Evolutionary conservation across 2,329 filamentous ascomycete species (phyloP).

Genomic region (Phialocephala sp.): DNA sequence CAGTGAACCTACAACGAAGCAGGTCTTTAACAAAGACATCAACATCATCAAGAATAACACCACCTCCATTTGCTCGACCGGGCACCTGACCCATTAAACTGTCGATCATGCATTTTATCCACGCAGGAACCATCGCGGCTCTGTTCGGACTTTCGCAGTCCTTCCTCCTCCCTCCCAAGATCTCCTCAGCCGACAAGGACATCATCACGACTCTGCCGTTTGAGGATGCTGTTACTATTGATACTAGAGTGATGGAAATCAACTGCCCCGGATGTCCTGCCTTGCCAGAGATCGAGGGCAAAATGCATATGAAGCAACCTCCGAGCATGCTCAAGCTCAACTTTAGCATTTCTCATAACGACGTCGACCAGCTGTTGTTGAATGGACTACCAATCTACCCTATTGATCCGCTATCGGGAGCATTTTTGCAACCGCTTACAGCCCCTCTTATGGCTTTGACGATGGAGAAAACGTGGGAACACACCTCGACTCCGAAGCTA

Average conservation of each 20-base stretch:
- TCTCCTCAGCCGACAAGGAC: slow-evolving; percentile 50
- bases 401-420: slow-evolving; percentile 42
- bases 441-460: slow-evolving; percentile 53
- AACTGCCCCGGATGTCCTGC: slow-evolving; percentile 61
- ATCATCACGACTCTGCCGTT: slow-evolving; percentile 50
- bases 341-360: slow-evolving; percentile 56
- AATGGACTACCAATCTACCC: slow-evolving; percentile 67
- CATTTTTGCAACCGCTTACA: slow-evolving; percentile 51
- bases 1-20: slow-evolving; percentile 21
- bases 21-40: slow-evolving; percentile 20
- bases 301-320: slow-evolving; percentile 33
- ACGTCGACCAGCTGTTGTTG: slow-evolving; percentile 55
- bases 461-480: slow-evolving; percentile 34
- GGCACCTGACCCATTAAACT: slow-evolving; percentile 7
- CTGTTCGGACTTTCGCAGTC: slow-evolving; percentile 44
- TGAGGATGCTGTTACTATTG: slow-evolving; percentile 45
- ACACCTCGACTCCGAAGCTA: slow-evolving; percentile 37
- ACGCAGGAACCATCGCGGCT: slow-evolving; percentile 30
- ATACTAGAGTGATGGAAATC: slow-evolving; percentile 52
- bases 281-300: slow-evolving; percentile 41
- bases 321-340: slow-evolving; percentile 53
- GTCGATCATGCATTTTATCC: slow-evolving; percentile 35
- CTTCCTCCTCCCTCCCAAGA: slow-evolving; percentile 60
- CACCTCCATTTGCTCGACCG: slow-evolving; percentile 11
- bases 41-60: slow-evolving; percentile 11